A percentile compares a stretch with the other conserved stretches of the same genome.
These are phyloP conservation scores for Leccinellum luteum DNA, from an alignment of 768 basidiomycete genomes.

Conservation along the genomic window DNA sequence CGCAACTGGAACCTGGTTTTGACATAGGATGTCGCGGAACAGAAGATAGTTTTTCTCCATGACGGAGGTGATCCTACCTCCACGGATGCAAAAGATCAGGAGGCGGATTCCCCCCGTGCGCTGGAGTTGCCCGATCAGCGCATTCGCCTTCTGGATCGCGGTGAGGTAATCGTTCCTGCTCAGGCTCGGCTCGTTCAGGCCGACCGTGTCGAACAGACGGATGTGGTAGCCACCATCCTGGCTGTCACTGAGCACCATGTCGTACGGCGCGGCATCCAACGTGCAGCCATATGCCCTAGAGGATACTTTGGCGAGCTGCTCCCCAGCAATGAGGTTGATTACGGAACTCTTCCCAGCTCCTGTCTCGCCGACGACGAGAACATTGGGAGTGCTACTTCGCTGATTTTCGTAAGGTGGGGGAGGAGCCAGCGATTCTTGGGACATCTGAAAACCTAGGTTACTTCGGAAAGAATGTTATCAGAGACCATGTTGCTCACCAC, in stretches of 20 bases:
- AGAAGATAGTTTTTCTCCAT: constrained; percentile 26
- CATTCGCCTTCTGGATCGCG: constrained; percentile 28
- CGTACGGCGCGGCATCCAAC: constrained; percentile 25
- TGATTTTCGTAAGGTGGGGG: constrained; percentile 12
- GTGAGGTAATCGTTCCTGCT: constrained; percentile 20
- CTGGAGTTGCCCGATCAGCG: constrained; percentile 32
- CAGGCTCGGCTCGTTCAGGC: constrained; percentile 27
- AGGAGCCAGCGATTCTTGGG: neutral
- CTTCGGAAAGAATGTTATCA: neutral
- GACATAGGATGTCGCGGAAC: constrained; percentile 28
- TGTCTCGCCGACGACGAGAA: constrained; percentile 34
- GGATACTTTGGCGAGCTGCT: constrained; percentile 26
- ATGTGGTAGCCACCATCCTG: constrained; percentile 9
- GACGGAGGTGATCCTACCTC: constrained; percentile 26
- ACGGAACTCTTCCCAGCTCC: constrained; percentile 39
- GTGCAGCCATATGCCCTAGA: constrained; percentile 34
- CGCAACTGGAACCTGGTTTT: constrained; percentile 30
- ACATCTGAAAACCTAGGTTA: constrained; percentile 3
- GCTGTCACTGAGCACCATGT: constrained; percentile 14
- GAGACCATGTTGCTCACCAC: constrained; percentile 9
- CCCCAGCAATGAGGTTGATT: constrained; percentile 37
- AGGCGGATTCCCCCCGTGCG: constrained; percentile 27
- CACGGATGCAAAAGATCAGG: constrained; percentile 34
- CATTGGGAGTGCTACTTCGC: constrained; percentile 28
- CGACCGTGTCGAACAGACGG: constrained; percentile 32